Evolutionary conservation across 441 rosid species (phyloP).

Genomic region (Croton laevigatus): DNA sequence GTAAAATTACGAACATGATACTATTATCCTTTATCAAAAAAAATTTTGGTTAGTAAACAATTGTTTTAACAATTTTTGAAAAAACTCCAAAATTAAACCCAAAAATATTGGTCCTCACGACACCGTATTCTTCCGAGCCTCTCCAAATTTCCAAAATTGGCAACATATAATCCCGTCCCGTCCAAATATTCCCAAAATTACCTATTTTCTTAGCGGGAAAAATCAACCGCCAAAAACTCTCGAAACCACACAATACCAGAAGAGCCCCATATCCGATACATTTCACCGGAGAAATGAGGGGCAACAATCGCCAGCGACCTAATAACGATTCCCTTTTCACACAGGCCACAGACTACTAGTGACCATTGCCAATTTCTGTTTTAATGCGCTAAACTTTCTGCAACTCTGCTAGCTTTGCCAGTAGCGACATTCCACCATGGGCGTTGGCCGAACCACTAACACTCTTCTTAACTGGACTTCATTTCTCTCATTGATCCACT

Average conservation of each 20-base stretch:
- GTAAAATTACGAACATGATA: too few species aligned
- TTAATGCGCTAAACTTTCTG: conserved; percentile 31
- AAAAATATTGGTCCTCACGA: not conserved
- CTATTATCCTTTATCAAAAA: too few species aligned
- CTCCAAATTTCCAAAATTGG: not conserved
- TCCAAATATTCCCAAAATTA: not conserved
- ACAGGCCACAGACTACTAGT: conserved; percentile 41
- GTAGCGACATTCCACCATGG: conserved; percentile 78
- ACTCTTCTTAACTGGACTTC: conserved; percentile 91
- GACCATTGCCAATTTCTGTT: conserved; percentile 34
- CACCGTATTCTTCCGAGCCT: too few species aligned
- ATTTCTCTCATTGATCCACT: conserved; percentile 58
- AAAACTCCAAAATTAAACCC: too few species aligned
- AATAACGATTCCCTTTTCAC: conserved; percentile 40
- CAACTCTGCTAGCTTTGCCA: conserved; percentile 81
- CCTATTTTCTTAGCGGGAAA: conserved; percentile 7
- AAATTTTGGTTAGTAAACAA: too few species aligned
- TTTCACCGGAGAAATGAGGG: conserved; percentile 41
- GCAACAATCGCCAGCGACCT: conserved; percentile 45
- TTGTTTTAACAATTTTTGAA: too few species aligned
- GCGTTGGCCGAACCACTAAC: conserved; percentile 53
- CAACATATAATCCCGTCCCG: not conserved
- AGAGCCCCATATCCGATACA: not conserved
- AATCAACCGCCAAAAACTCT: not conserved
- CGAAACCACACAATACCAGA: not conserved